Conservation (phyloP, 2,329 filamentous ascomycete species). For the Pezicula carpinea region DNA sequence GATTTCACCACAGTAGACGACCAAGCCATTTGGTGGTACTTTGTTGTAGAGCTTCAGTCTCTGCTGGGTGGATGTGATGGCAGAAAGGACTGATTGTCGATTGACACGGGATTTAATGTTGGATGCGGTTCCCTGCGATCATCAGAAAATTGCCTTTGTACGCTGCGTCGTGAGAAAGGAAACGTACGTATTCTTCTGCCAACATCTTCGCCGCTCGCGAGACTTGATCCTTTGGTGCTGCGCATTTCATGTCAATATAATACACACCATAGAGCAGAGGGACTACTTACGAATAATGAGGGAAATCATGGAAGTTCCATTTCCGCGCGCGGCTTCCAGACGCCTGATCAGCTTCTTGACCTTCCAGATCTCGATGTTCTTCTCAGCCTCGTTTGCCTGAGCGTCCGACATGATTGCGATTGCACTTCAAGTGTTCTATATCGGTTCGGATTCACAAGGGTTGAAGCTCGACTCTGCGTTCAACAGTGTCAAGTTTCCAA, state of each 20-base stretch:
- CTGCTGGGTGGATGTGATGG: slow-evolving; percentile 98
- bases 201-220: slow-evolving; percentile 98
- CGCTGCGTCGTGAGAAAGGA: neutral
- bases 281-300: slow-evolving; percentile 82
- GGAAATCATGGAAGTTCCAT: slow-evolving; percentile 99
- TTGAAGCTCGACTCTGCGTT: slow-evolving; percentile 18
- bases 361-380: slow-evolving; percentile 94
- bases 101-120: slow-evolving; percentile 99
- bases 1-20: slow-evolving; percentile 99
- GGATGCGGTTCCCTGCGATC: slow-evolving; percentile 79
- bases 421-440: slow-evolving; percentile 15
- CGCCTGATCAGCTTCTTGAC: slow-evolving; percentile 99
- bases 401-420: slow-evolving; percentile 74
- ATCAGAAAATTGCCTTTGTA: slow-evolving; percentile 11
- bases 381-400: slow-evolving; percentile 90
- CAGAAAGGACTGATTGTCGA: slow-evolving; percentile 92
- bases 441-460: slow-evolving; percentile 12
- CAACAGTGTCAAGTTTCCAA: slow-evolving; percentile 14
- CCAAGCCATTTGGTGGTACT: slow-evolving; percentile 93
- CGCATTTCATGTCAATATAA: slow-evolving; percentile 8
- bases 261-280: slow-evolving; percentile 15
- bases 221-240: slow-evolving; percentile 96
- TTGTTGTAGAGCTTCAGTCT: slow-evolving; percentile 99
- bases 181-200: slow-evolving; percentile 96
- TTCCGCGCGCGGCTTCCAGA: slow-evolving; percentile 92